Evolutionary conservation across 306 rosid species (phyloP).

Genomic region (Lathyrus aphaca): DNA sequence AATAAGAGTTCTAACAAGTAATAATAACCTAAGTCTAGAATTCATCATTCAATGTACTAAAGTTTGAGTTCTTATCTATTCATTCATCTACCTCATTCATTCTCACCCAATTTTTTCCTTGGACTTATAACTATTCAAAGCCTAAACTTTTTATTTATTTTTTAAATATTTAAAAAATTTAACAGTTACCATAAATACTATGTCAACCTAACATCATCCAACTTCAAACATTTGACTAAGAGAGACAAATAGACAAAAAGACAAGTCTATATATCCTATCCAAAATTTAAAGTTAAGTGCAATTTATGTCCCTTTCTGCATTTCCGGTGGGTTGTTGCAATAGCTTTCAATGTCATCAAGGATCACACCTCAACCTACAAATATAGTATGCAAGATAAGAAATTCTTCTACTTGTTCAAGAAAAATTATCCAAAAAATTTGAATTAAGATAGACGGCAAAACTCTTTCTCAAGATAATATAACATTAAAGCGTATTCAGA

Average conservation of each 20-base stretch:
- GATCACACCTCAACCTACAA: conserved; percentile 11
- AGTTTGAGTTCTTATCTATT: conserved; percentile 17
- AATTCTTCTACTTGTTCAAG: no score
- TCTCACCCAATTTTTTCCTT: conserved; percentile 25
- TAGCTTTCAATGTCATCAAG: conserved; percentile 41
- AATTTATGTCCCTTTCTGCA: conserved; percentile 45
- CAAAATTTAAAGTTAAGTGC: not conserved
- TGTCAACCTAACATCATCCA: conserved; percentile 4
- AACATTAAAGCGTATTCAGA: no score
- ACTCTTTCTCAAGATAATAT: no score
- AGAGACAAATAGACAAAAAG: conserved; percentile 3
- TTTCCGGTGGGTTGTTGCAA: conserved; percentile 67
- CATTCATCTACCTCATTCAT: conserved; percentile 17
- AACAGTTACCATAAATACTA: not conserved
- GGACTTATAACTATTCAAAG: conserved; percentile 7
- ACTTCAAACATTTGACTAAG: not conserved
- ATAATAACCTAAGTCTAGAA: not conserved
- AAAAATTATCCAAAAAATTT: no score
- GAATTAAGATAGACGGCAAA: no score
- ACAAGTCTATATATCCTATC: not conserved
- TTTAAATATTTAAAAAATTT: no score
- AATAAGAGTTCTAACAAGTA: not conserved
- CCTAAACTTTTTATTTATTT: not conserved
- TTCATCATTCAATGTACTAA: not conserved
- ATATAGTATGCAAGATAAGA: not conserved